phyloP scores from a whole-genome alignment of 23 red algal genomes.

The Gracilaria domingensis region DNA sequence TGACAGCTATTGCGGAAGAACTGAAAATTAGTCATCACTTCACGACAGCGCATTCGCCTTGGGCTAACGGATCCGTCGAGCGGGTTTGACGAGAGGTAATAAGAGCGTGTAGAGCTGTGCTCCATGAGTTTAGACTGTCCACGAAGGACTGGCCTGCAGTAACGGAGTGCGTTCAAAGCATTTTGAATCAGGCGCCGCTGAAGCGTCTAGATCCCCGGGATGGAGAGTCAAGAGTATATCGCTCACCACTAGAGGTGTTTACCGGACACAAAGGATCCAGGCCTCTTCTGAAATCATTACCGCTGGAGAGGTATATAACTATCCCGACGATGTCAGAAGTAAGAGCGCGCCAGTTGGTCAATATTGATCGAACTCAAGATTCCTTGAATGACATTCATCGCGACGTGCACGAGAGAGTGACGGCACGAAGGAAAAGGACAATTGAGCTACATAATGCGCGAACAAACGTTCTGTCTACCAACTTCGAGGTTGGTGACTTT shows the following conservation, averaged over 20 bases:
- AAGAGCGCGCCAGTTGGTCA: conserved; percentile 18
- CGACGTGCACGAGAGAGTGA: background rate
- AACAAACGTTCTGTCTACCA: conserved; percentile 28
- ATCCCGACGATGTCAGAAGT: conserved; percentile 6
- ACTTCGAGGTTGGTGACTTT: conserved; percentile 44
- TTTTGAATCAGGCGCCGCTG: conserved; percentile 49
- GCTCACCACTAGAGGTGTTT: conserved; percentile 37
- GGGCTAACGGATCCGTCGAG: too few species aligned
- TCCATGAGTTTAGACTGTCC: conserved; percentile 28
- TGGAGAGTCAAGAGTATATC: background rate
- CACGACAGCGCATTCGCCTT: conserved; percentile 37
- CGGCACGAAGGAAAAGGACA: background rate
- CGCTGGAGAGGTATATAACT: conserved; percentile 2
- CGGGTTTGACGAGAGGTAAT: conserved; percentile 40
- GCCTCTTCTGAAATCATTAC: background rate
- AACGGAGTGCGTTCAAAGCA: conserved; percentile 34
- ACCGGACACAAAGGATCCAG: conserved; percentile 14
- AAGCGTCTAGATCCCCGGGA: conserved; percentile 4
- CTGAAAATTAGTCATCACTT: conserved; percentile 38
- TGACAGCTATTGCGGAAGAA: conserved; percentile 12
- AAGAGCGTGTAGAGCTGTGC: background rate
- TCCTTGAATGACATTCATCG: conserved; percentile 43
- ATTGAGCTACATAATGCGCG: conserved; percentile 2
- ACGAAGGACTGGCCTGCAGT: conserved; percentile 42
- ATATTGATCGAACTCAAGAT: conserved; percentile 28